Evolutionary conservation across 306 rosid genomes (phyloP).

Genomic region (Clitoria ternatea): DNA sequence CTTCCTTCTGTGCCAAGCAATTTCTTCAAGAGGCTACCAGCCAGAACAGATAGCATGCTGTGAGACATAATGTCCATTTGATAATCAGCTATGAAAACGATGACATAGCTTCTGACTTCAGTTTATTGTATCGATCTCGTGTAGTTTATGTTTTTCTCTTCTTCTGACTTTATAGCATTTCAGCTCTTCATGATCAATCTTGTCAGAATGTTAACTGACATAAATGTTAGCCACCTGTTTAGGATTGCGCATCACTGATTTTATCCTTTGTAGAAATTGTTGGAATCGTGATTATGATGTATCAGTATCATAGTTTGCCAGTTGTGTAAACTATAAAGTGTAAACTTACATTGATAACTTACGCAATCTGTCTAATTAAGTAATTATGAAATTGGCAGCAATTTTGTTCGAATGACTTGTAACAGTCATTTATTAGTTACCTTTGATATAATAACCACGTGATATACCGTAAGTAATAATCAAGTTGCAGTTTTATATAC

Average conservation of each 20-base stretch:
- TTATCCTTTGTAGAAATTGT: neutral
- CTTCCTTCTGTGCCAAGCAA: slow-evolving; percentile 79
- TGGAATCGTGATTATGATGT: neutral
- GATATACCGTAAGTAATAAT: no score
- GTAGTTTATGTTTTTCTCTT: neutral
- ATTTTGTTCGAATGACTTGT: no score
- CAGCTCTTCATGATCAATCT: neutral
- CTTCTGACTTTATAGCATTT: neutral
- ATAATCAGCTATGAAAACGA: no score
- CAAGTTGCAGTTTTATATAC: no score
- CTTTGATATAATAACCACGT: no score
- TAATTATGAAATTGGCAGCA: no score
- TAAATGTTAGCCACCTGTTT: neutral
- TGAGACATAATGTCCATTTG: no score
- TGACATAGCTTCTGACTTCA: neutral
- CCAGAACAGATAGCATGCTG: slow-evolving; percentile 70
- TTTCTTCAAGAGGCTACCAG: slow-evolving; percentile 86
- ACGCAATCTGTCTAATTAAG: no score
- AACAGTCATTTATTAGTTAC: no score
- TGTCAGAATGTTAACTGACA: neutral
- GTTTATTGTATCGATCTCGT: neutral
- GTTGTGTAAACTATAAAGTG: no score
- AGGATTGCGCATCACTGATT: neutral
- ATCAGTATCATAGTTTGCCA: neutral
- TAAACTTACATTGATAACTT: no score